phyloP scores from a whole-genome alignment of 192 early-diverging fungal genomes.

The Diversispora epigaea region DNA sequence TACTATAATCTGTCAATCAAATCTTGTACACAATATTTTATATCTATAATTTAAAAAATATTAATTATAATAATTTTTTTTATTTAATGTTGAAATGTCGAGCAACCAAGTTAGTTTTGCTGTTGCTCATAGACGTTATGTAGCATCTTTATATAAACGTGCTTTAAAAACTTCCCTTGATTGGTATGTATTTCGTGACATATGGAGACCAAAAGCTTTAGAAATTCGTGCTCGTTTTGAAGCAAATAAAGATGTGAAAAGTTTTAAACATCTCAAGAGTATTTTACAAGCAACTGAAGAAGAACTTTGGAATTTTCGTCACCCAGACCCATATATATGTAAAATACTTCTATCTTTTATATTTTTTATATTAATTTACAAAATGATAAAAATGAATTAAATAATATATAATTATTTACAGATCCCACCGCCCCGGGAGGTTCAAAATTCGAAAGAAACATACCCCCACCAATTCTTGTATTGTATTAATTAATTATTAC shows the following conservation, averaged over 20 bases:
- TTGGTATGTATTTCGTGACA: conserved; percentile 83
- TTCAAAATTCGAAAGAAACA: conserved; percentile 82
- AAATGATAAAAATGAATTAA: neutral
- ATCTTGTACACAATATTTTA: too few species aligned
- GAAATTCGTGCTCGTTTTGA: conserved; percentile 86
- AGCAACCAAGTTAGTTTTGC: neutral
- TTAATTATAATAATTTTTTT: too few species aligned
- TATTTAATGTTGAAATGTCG: too few species aligned
- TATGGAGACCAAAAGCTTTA: conserved; percentile 79
- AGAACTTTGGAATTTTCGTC: conserved; percentile 67
- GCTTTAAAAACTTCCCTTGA: conserved; percentile 79
- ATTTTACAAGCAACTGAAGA: conserved; percentile 71
- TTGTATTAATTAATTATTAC: too few species aligned
- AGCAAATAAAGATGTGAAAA: conserved; percentile 68
- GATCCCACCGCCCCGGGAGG: conserved; percentile 69
- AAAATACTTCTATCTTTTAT: conserved; percentile 23
- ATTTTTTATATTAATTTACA: conserved; percentile 25
- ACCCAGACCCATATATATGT: conserved; percentile 86
- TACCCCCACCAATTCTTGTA: conserved; percentile 46
- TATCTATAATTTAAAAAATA: too few species aligned
- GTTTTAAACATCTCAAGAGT: conserved; percentile 68
- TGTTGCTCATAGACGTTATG: neutral
- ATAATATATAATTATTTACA: conserved; percentile 36
- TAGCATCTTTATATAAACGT: conserved; percentile 67
- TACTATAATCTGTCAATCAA: too few species aligned